Evolutionary conservation across 805 yeast genomes (phyloP), one percentile per base, ranked within the genome.

Genomic region (Saturnispora besseyi): DNA sequence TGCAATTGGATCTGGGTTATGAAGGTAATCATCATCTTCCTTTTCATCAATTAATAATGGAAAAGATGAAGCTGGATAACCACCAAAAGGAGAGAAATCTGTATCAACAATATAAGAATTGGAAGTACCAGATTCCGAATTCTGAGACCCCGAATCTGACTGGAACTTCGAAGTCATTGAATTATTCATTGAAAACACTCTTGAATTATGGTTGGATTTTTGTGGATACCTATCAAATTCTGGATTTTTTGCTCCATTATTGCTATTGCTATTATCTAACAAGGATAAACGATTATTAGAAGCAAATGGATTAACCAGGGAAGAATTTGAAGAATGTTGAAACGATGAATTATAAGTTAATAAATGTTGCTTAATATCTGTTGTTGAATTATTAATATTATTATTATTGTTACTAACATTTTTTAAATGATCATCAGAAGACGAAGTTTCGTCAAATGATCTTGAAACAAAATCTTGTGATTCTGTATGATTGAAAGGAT

Each of bases 1-100:
- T 42, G 81, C 86, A 34, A 89, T 83, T 9, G 96, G 96, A 65
- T 91, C 96, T 2, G 98, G 98, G 67, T 91, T 93, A 67, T 91
- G 98, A 56, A 93, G 65, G 62, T 87, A 90, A 66, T 91, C 99
- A 69, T 91, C 99, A 9, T 86, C 84, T 67, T 91, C 99, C 67
- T 87, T 87, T 58, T 91, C 98, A 52, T 91, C 96, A 55, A 93
- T 81, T 58, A 78, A 83, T 51, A 91, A 71, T 1, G 99, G 99
- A 70, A 91, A 91, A 4, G 88, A 81, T 15, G 89, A 75, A 8
- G 96, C 95, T 0, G 99, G 98, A 66, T 87, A 91, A 13, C 98
- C 98, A 46, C 98, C 99, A 69, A 91, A 91, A 3, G 98, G 99
- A 44, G 86, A 79, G 56, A 82, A 81, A 60, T 84, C 93, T 22